Evolutionary conservation across 2,329 filamentous ascomycete genomes (phyloP).

Genomic region (Botrytis galanthina): DNA sequence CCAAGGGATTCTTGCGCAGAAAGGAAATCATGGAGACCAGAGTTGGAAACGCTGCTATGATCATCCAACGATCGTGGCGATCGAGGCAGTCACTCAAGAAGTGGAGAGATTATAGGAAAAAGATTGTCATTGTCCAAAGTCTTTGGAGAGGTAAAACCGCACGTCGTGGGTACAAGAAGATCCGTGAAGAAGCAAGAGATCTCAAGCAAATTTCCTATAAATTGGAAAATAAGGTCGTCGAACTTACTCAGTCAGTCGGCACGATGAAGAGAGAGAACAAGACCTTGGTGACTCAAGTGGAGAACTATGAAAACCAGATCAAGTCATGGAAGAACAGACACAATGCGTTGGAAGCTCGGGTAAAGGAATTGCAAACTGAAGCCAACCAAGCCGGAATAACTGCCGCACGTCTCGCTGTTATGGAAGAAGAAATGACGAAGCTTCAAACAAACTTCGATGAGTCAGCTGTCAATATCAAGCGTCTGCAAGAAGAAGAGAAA

Average conservation of each 20-base stretch:
- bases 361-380: conserved; percentile 92
- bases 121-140: conserved; percentile 86
- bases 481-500: conserved; percentile 92
- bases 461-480: conserved; percentile 84
- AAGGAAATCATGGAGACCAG: conserved; percentile 93
- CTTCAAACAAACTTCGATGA: conserved; percentile 87
- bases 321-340: conserved; percentile 94
- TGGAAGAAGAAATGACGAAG: conserved; percentile 95
- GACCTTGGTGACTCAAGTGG: conserved; percentile 78
- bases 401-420: conserved; percentile 80
- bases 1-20: conserved; percentile 88
- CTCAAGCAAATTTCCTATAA: conserved; percentile 99
- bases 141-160: conserved; percentile 85
- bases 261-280: conserved; percentile 96
- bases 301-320: conserved; percentile 94
- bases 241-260: conserved; percentile 90
- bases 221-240: conserved; percentile 98
- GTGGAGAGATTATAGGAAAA: conserved; percentile 87
- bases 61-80: conserved; percentile 90
- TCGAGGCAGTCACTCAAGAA: conserved; percentile 71
- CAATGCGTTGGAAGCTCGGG: conserved; percentile 81
- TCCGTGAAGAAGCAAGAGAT: conserved; percentile 94
- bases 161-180: conserved; percentile 79
- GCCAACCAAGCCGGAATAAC: conserved; percentile 97
- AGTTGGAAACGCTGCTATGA: conserved; percentile 82